These are phyloP conservation scores for Ogataea sp. DNA, from an alignment of 805 yeast species.

Conservation along the genomic window DNA sequence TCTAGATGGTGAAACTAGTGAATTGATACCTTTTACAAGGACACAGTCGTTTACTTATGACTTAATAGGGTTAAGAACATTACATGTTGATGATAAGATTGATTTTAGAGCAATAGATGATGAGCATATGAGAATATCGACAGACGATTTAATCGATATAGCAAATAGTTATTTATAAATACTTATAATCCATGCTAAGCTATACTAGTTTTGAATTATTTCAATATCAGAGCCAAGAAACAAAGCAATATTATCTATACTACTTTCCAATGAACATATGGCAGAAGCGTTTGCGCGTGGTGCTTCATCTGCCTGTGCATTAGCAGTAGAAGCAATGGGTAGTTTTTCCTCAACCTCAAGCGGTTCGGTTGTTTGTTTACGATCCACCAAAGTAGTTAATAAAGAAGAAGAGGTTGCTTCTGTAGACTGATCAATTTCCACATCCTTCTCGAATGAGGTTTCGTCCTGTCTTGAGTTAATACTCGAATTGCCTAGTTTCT, in stretches of 20 bases:
- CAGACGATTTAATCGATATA: conserved; percentile 36
- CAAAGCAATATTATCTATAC: conserved; percentile 6
- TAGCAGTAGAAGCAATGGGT: no score
- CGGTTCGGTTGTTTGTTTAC: no score
- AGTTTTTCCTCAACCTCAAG: no score
- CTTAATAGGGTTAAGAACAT: conserved; percentile 47
- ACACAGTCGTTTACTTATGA: conserved; percentile 47
- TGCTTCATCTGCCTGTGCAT: no score
- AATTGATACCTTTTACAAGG: conserved; percentile 34
- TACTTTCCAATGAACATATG: not conserved
- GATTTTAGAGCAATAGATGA: conserved; percentile 46
- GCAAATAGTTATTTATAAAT: conserved; percentile 36
- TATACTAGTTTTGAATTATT: conserved; percentile 7
- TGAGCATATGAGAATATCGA: conserved; percentile 58
- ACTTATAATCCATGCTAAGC: not conserved
- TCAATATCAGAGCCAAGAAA: conserved; percentile 21
- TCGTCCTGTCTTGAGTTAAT: no score
- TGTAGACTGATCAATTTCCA: no score
- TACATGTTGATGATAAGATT: conserved; percentile 36
- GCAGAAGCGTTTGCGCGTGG: no score
- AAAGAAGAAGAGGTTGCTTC: no score
- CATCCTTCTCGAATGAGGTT: no score
- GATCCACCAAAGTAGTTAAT: no score
- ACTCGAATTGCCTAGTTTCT: no score
- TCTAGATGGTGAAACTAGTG: conserved; percentile 33